phyloP scores from a whole-genome alignment of 352 stramenopile genomes.

The Pythium utonaiense region DNA sequence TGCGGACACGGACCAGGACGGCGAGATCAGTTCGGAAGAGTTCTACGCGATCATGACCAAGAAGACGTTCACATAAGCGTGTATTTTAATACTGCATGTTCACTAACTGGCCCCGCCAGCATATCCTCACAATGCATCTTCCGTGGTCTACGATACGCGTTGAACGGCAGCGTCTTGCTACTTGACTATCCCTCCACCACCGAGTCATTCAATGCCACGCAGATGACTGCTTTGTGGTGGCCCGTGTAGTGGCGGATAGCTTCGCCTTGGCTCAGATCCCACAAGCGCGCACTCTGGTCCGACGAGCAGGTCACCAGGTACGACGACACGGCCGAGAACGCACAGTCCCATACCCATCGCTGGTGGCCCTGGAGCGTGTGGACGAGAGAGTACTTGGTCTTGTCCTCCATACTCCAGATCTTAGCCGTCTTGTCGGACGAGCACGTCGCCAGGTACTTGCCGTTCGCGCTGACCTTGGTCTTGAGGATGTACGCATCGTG shows the following conservation, averaged over 20 bases:
- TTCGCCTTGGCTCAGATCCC: conserved; percentile 92
- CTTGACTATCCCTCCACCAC: conserved; percentile 29
- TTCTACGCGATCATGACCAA: conserved; percentile 99
- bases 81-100: conserved; percentile 20
- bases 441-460: conserved; percentile 89
- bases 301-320: conserved; percentile 97
- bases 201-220: conserved; percentile 84
- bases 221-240: conserved; percentile 89
- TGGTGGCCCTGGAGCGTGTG: conserved; percentile 88
- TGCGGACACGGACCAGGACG: conserved; percentile 93
- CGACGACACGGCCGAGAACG: conserved; percentile 96
- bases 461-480: conserved; percentile 85
- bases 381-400: conserved; percentile 42
- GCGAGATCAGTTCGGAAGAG: conserved; percentile 96
- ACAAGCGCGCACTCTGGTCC: conserved; percentile 95
- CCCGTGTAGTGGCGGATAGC: conserved; percentile 87
- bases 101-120: background rate
- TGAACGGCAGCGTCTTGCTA: background rate
- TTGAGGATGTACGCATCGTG: conserved; percentile 93
- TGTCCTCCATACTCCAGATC: conserved; percentile 74
- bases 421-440: conserved; percentile 91
- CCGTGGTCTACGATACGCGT: too few species aligned
- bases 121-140: background rate
- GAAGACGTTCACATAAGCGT: conserved; percentile 79
- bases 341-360: conserved; percentile 98